These are phyloP conservation scores for Rhododendron vialii DNA, from an alignment of 148 eudicot genomes.

Conservation along the genomic window DNA sequence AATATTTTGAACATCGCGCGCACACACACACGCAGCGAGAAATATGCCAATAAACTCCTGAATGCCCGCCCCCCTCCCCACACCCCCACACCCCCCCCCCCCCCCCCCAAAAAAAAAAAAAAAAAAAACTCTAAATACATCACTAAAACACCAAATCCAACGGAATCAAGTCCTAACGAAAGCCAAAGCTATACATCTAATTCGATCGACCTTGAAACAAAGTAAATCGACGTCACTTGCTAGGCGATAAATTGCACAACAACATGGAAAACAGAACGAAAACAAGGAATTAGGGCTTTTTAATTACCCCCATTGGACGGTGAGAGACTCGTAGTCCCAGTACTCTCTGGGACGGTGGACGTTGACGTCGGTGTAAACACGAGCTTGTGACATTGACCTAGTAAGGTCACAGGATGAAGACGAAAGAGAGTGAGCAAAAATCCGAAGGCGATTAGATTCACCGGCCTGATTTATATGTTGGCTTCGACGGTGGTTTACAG, in stretches of 20 bases:
- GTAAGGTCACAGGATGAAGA: not conserved
- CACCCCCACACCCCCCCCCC: too few species aligned
- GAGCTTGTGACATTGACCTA: slow-evolving; percentile 27
- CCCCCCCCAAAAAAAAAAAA: too few species aligned
- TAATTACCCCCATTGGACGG: slow-evolving; percentile 40
- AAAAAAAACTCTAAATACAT: not conserved
- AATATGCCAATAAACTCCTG: not conserved
- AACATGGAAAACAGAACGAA: not conserved
- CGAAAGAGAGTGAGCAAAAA: not conserved
- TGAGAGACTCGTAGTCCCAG: slow-evolving; percentile 41
- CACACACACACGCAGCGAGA: not conserved
- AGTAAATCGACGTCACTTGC: not conserved
- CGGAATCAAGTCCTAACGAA: not conserved
- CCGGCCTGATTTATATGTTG: not conserved
- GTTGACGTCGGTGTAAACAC: slow-evolving; percentile 37
- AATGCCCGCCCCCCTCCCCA: too few species aligned
- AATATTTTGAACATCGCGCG: not conserved
- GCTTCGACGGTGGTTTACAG: not conserved
- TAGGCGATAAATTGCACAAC: not conserved
- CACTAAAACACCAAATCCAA: not conserved
- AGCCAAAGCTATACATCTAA: not conserved
- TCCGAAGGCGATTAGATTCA: not conserved
- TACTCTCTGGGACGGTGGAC: slow-evolving; percentile 32
- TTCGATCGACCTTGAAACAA: not conserved
- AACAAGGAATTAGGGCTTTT: slow-evolving; percentile 7